Percentiles rank a stretch among this genome's conserved stretches.
phyloP scores from a whole-genome alignment of 2,329 filamentous ascomycete species.

The Neofusicoccum parvum region DNA sequence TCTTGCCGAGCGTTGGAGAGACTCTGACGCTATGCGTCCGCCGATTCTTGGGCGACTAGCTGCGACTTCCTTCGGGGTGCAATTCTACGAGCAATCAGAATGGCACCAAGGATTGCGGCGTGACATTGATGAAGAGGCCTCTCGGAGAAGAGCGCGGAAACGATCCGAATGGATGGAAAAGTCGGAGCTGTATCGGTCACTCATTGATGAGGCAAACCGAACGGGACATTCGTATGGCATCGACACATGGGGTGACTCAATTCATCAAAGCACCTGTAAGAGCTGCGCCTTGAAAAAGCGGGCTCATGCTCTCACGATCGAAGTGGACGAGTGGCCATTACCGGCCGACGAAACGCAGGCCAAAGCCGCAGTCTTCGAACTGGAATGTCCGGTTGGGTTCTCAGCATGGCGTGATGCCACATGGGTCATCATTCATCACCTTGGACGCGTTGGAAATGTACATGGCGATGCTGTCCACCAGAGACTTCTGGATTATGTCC shows the following conservation, averaged over 20 bases:
- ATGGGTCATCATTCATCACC: not conserved
- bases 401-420: conserved; percentile 20
- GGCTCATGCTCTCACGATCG: conserved; percentile 43
- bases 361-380: conserved; percentile 57
- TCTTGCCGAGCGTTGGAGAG: conserved; percentile 37
- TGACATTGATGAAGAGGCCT: conserved; percentile 46
- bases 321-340: conserved; percentile 60
- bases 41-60: conserved; percentile 39
- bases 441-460: not conserved
- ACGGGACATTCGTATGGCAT: conserved; percentile 24
- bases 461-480: not conserved
- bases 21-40: conserved; percentile 25
- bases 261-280: conserved; percentile 17
- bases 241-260: not conserved
- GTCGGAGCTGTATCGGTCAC: conserved; percentile 23
- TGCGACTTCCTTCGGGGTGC: conserved; percentile 48
- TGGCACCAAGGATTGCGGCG: conserved; percentile 41
- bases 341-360: conserved; percentile 35
- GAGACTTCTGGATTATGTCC: not conserved
- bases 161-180: conserved; percentile 26
- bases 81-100: conserved; percentile 51
- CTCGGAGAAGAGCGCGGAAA: conserved; percentile 25
- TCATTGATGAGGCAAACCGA: conserved; percentile 22
- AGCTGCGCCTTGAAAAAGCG: conserved; percentile 34
- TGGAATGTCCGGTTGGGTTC: conserved; percentile 12